Base-by-base conservation (phyloP, 306 rosid species). In the Pyrus betulifolia region DNA sequence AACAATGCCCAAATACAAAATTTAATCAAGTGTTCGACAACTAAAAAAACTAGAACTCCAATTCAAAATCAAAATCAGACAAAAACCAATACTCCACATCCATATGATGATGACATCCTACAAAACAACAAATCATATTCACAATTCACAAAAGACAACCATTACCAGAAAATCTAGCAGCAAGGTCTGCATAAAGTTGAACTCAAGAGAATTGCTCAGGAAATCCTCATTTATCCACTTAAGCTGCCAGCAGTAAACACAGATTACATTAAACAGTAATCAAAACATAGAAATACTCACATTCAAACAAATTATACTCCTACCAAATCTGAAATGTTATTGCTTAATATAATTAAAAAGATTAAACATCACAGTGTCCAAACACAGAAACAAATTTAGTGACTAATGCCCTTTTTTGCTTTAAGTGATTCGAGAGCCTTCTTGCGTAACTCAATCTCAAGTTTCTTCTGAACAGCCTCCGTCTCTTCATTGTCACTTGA, bases 401-500 rank as follows among this genome's bases (percentile, higher is more conserved):
- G 81, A 82, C 80, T 65, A 59, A 74, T 77, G 78, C 85, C 89
- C 83, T 81, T 85, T 80, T 84, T 88, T 8, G 91, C 89, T 57
- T 84, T 86, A 74, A 88, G 84, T n/a, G 96, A 82, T 83, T 96
- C 97, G 6, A 96, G 93, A 76, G 99, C 99, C 96, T 92, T 92
- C 67, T 91, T 92, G 74, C 99, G 89, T 18, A 96, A 81, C 85
- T 89, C 98, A 55, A 91, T 88, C 90, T 95, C 98, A 64, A 95
- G 96, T 84, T 83, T 95, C 78, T 76, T 88, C 82, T 85, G 97
- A 77, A 86, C 93, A 67, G 79, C 61, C 55, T 80, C 81, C 2
- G 76, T 69, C 72, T 88, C 91, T 64, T 86, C 96, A 81, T 81
- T 65, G 58, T 86, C 93, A 76, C 87, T 88, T 66, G 75, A 81